phyloP scores from a whole-genome alignment of 1,139 yeast species.

The Pneumocystis sp. region DNA sequence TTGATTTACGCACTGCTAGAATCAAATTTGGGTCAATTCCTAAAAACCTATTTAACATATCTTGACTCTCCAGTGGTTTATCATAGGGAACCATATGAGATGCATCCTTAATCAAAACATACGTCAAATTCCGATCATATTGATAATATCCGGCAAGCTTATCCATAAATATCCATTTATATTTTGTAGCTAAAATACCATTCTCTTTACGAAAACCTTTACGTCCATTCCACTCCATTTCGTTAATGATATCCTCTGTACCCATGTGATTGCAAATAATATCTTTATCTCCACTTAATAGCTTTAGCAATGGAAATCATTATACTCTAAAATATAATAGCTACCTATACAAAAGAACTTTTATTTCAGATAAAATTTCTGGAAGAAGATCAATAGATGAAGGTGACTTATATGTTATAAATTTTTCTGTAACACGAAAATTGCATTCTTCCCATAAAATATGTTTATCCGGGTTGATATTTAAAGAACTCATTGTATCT shows the following conservation, averaged over 20 bases:
- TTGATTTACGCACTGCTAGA: neutral
- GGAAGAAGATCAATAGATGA: constrained; percentile 61
- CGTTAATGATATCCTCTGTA: constrained; percentile 47
- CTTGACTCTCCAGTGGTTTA: constrained; percentile 51
- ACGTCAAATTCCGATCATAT: constrained; percentile 57
- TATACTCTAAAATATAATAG: neutral
- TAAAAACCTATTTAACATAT: constrained; percentile 32
- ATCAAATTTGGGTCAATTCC: constrained; percentile 15
- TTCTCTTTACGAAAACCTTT: constrained; percentile 37
- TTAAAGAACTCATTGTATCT: constrained; percentile 44
- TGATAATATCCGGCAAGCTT: constrained; percentile 22
- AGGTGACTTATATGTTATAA: constrained; percentile 38
- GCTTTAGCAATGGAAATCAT: neutral
- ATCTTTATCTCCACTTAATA: constrained; percentile 64
- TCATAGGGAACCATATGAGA: constrained; percentile 96
- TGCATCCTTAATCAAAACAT: constrained; percentile 56
- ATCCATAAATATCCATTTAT: constrained; percentile 20
- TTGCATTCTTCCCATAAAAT: constrained; percentile 68
- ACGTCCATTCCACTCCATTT: constrained; percentile 53
- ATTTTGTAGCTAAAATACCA: constrained; percentile 15
- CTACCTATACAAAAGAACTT: constrained; percentile 44
- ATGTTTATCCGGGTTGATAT: constrained; percentile 21
- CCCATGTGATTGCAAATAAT: constrained; percentile 77
- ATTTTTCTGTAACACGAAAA: constrained; percentile 36
- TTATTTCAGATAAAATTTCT: constrained; percentile 40